phyloP scores from a whole-genome alignment of 163 green algal genomes.

The Scenedesmus sp. region DNA sequence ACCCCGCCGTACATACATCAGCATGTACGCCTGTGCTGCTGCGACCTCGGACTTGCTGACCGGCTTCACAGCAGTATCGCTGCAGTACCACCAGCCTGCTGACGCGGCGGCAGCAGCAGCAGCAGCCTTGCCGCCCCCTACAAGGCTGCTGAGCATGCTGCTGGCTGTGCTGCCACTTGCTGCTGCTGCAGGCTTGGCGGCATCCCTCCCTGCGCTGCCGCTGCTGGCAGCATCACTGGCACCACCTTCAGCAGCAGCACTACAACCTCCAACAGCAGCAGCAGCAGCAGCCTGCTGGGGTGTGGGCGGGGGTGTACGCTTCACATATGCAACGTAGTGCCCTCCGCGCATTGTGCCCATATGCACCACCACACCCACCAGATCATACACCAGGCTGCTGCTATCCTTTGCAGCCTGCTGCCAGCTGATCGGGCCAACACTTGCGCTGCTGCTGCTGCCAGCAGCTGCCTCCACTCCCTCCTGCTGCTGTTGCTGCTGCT shows the following conservation, averaged over 20 bases:
- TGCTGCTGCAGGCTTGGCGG: neutral
- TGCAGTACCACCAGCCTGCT: slow-evolving; percentile 51
- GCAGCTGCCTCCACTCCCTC: neutral
- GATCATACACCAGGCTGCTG: slow-evolving; percentile 56
- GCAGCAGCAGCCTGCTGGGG: slow-evolving; percentile 2
- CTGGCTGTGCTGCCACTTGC: neutral
- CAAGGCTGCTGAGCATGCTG: slow-evolving; percentile 26
- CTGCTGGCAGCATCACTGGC: neutral
- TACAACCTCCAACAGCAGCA: neutral
- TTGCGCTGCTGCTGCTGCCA: slow-evolving; percentile 16
- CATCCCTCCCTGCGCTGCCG: neutral
- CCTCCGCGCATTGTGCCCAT: slow-evolving; percentile 63
- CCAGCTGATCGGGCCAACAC: neutral
- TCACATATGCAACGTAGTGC: slow-evolving; percentile 72
- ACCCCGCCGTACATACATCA: slow-evolving; percentile 46
- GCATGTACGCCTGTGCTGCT: slow-evolving; percentile 51
- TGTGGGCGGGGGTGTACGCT: neutral
- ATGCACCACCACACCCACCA: slow-evolving; percentile 68
- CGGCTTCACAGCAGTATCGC: slow-evolving; percentile 43
- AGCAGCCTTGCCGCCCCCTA: neutral
- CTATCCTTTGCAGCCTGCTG: neutral
- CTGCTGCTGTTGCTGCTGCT: slow-evolving; percentile 24
- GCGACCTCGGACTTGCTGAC: slow-evolving; percentile 43
- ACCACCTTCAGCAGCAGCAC: neutral
- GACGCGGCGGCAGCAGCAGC: slow-evolving; percentile 10